Conservation (phyloP, 164 flowering plant species). For the Malania oleifera region DNA sequence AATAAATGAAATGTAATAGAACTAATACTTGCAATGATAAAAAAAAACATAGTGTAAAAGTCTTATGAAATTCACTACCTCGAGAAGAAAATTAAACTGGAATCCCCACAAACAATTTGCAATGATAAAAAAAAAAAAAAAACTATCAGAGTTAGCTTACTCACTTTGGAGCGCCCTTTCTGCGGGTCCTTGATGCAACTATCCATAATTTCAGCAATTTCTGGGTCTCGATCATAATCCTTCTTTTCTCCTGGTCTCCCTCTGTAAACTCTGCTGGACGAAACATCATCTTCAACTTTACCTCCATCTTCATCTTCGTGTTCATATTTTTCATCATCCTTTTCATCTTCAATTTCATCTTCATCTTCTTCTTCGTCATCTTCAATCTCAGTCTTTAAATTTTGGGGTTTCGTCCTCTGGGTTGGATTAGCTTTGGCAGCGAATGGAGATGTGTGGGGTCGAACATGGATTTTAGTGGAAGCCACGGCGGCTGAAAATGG, state of each 20-base stretch:
- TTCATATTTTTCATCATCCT: no score
- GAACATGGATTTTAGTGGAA: not conserved
- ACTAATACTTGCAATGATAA: no score
- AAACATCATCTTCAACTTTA: constrained; percentile 19
- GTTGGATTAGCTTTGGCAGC: constrained; percentile 10
- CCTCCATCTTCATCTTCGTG: constrained; percentile 17
- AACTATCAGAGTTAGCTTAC: constrained; percentile 15
- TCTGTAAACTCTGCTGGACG: constrained; percentile 19
- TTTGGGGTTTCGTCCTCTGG: not conserved
- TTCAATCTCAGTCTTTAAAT: constrained; percentile 12
- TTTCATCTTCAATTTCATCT: not conserved
- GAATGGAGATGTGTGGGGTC: not conserved
- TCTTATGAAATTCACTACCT: no score
- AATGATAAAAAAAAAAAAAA: not conserved
- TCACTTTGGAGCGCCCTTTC: constrained; percentile 53
- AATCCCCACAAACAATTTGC: not conserved
- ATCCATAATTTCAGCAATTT: constrained; percentile 76
- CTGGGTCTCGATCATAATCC: constrained; percentile 79
- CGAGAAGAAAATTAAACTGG: no score
- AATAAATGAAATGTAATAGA: no score
- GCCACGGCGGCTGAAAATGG: constrained; percentile 10
- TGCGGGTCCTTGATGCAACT: constrained; percentile 63
- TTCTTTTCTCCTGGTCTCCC: constrained; percentile 34
- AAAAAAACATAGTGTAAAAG: no score
- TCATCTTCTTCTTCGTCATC: constrained; percentile 14